Percentiles rank a stretch among this genome's conserved stretches.
Conservation (phyloP, 495 filamentous ascomycete genomes). For the Xylaria castorea region DNA sequence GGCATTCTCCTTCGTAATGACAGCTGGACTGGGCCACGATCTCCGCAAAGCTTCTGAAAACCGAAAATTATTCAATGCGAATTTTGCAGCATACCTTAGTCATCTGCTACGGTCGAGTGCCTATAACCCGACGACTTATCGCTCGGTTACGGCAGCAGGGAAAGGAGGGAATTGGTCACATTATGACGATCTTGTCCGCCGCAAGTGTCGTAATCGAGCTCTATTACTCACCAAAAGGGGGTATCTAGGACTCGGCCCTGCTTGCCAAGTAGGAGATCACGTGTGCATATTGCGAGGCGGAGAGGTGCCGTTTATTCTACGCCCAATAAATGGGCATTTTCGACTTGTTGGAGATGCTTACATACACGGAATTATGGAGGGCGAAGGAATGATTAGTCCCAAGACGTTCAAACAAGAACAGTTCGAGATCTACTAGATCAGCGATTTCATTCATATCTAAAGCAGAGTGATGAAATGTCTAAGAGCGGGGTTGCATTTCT, state of each 20-base stretch:
- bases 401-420: not conserved
- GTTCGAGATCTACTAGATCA: not conserved
- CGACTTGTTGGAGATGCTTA: not conserved
- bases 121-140: not conserved
- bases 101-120: not conserved
- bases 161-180: not conserved
- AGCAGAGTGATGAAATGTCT: too few species aligned
- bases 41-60: not conserved
- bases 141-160: not conserved
- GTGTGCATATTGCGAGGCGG: not conserved
- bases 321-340: not conserved
- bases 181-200: constrained; percentile 1
- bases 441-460: too few species aligned
- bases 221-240: not conserved
- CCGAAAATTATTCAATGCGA: not conserved
- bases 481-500: too few species aligned
- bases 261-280: not conserved
- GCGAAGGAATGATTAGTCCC: not conserved
- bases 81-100: not conserved
- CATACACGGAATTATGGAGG: not conserved
- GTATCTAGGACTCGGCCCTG: not conserved
- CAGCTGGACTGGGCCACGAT: not conserved
- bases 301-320: not conserved
- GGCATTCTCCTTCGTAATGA: not conserved
- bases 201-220: not conserved